phyloP scores from a whole-genome alignment of 2,329 filamentous ascomycete genomes.

The Colletotrichum tropicale region DNA sequence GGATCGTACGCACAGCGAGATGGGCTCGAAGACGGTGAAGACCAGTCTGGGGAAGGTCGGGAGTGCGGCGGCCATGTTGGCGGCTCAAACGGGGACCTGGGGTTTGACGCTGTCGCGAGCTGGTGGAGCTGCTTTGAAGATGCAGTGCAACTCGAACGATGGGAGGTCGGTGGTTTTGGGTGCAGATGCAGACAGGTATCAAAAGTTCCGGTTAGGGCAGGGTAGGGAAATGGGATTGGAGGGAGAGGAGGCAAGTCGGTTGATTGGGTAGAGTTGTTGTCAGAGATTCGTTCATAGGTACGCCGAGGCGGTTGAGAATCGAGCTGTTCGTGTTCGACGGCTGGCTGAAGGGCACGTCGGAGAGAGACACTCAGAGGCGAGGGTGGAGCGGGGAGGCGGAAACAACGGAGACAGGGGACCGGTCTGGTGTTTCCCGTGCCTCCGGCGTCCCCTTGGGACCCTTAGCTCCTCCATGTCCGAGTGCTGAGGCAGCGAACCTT shows the following conservation, averaged over 20 bases:
- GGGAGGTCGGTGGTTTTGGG: no score
- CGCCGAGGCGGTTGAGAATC: neutral
- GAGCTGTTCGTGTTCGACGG: neutral
- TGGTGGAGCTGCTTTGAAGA: neutral
- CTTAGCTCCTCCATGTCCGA: neutral
- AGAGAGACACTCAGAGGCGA: neutral
- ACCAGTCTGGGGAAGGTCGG: slow-evolving; percentile 68
- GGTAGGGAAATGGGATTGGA: neutral
- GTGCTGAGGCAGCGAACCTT: neutral
- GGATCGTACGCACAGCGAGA: slow-evolving; percentile 62
- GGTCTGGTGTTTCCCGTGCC: neutral
- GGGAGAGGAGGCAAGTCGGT: neutral
- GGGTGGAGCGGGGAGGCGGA: neutral
- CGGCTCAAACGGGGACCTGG: neutral
- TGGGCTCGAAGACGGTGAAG: slow-evolving; percentile 72
- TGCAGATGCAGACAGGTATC: neutral
- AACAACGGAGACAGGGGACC: neutral
- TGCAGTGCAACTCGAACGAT: neutral
- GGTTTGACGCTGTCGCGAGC: neutral
- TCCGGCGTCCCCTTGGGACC: neutral
- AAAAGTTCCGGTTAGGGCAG: neutral
- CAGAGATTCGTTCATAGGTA: neutral
- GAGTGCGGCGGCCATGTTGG: slow-evolving; percentile 63
- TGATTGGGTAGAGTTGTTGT: neutral
- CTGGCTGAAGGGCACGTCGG: neutral